A percentile compares a stretch with the other conserved stretches of the same genome.
phyloP scores from a whole-genome alignment of 2,329 filamentous ascomycete genomes.

The Pestalotiopsis sp. region DNA sequence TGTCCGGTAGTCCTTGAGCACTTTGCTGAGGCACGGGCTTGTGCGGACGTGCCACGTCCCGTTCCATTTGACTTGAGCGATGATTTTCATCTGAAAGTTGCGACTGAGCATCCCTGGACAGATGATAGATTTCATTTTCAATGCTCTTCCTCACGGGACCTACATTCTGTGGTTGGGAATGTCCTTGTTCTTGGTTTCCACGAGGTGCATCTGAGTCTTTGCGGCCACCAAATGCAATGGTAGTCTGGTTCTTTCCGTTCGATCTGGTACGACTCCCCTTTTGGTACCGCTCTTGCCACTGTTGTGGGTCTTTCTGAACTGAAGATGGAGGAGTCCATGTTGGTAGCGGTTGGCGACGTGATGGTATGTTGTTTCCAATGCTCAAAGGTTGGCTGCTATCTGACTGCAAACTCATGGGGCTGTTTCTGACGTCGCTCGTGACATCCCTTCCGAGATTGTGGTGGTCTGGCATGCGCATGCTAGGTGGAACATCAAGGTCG shows the following conservation, averaged over 20 bases:
- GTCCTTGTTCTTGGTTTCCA: not conserved
- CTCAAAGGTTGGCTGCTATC: slow-evolving; percentile 15
- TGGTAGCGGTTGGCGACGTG: slow-evolving; percentile 16
- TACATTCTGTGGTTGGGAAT: not conserved
- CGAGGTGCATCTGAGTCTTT: not conserved
- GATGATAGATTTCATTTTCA: not conserved
- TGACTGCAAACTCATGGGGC: slow-evolving; percentile 23
- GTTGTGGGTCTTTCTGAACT: slow-evolving; percentile 14
- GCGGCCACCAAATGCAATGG: slow-evolving; percentile 22
- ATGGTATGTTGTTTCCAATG: slow-evolving; percentile 2
- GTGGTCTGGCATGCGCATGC: slow-evolving; percentile 14
- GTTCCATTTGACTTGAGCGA: not conserved
- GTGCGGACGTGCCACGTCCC: not conserved
- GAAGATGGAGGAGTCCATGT: slow-evolving; percentile 34
- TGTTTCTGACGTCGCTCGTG: slow-evolving; percentile 19
- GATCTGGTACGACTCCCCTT: not conserved
- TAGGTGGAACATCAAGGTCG: slow-evolving; percentile 28
- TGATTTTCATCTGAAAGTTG: not conserved
- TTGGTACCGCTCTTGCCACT: not conserved
- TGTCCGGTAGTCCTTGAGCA: not conserved
- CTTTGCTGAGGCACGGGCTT: not conserved
- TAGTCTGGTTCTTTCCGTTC: slow-evolving; percentile 24
- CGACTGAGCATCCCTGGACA: not conserved
- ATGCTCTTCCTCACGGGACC: not conserved
- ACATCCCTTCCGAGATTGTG: slow-evolving; percentile 7